A percentile compares a stretch with the other conserved stretches of the same genome.
These are phyloP conservation scores for Umbelopsis sp. DNA, from an alignment of 192 early-diverging fungal genomes.

Conservation along the genomic window DNA sequence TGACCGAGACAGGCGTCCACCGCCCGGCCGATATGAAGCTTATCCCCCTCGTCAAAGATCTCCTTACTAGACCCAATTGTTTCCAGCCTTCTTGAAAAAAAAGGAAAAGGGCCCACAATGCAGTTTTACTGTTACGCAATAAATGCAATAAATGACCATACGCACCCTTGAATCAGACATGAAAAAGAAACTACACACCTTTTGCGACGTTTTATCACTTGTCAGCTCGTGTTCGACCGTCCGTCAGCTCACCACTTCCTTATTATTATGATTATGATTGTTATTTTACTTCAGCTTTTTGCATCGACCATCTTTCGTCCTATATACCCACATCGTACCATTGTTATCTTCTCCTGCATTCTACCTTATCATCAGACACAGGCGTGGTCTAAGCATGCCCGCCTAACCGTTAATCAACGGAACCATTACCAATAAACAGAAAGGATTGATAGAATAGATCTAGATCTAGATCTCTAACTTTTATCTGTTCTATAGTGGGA, in stretches of 20 bases:
- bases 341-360: too few relatives aligned
- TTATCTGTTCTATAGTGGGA: too few relatives aligned
- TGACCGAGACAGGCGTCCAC: slow-evolving; percentile 42
- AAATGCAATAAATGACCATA: slow-evolving; percentile 20
- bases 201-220: slow-evolving; percentile 10
- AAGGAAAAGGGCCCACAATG: background rate
- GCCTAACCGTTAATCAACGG: too few relatives aligned
- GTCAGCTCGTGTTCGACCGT: background rate
- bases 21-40: slow-evolving; percentile 41
- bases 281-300: background rate
- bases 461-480: too few relatives aligned
- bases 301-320: too few relatives aligned
- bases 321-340: too few relatives aligned
- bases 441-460: too few relatives aligned
- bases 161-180: background rate
- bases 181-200: background rate
- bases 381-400: too few relatives aligned
- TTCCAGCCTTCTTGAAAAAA: background rate
- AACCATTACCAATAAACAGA: too few relatives aligned
- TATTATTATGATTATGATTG: background rate
- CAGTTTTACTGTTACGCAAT: slow-evolving; percentile 10
- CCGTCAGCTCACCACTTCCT: background rate
- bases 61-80: slow-evolving; percentile 36
- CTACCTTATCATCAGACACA: too few relatives aligned
- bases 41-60: slow-evolving; percentile 37